Evolutionary conservation across 2,329 filamentous ascomycete genomes (phyloP).

Genomic region (Microthyrium microscopicum): DNA sequence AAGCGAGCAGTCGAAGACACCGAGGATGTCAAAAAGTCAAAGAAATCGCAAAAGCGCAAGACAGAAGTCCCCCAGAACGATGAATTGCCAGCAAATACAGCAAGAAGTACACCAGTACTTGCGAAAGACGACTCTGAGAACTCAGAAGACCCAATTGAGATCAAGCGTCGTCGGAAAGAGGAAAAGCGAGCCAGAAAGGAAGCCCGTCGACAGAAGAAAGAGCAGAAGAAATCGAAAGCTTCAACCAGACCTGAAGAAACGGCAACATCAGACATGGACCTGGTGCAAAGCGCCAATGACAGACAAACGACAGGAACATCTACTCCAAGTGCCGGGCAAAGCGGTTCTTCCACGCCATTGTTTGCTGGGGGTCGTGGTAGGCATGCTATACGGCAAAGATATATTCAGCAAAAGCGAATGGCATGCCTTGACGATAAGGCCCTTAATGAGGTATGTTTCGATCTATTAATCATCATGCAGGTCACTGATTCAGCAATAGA

Average conservation of each 20-base stretch:
- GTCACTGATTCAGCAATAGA: slow-evolving; percentile 25
- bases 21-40: slow-evolving; percentile 16
- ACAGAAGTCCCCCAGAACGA: slow-evolving; percentile 6
- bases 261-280: background rate
- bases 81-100: too few species aligned
- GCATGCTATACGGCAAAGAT: slow-evolving; percentile 60
- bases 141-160: slow-evolving; percentile 14
- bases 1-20: slow-evolving; percentile 12
- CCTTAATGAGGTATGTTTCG: slow-evolving; percentile 54
- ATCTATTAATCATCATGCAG: slow-evolving; percentile 10
- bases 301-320: background rate
- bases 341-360: background rate
- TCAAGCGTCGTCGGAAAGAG: slow-evolving; percentile 7
- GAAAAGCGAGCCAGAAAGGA: slow-evolving; percentile 7
- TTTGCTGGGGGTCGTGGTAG: slow-evolving; percentile 30
- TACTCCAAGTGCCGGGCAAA: slow-evolving; percentile 8
- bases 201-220: slow-evolving; percentile 6
- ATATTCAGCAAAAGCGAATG: slow-evolving; percentile 77
- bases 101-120: too few species aligned
- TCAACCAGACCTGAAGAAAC: background rate
- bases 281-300: background rate
- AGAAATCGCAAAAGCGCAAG: slow-evolving; percentile 14
- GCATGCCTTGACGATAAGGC: slow-evolving; percentile 68
- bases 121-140: slow-evolving; percentile 1
- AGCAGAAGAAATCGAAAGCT: slow-evolving; percentile 3